These are phyloP conservation scores for Ascochyta koolunga DNA, from an alignment of 2,329 filamentous ascomycete species.

Conservation along the genomic window DNA sequence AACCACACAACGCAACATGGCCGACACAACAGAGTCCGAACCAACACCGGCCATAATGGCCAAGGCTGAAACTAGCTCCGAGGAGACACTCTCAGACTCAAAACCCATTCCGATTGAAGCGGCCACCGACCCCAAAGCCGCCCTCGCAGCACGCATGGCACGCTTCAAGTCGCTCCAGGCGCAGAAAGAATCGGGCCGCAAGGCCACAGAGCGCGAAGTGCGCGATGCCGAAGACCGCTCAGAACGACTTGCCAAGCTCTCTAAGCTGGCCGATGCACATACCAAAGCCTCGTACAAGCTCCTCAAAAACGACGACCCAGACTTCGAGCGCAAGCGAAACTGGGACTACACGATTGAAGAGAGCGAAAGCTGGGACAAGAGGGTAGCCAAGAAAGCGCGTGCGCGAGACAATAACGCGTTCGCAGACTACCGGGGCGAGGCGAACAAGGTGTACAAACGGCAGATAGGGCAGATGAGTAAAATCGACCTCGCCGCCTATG, in stretches of 20 bases:
- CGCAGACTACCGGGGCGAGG: constrained; percentile 84
- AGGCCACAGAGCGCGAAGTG: constrained; percentile 61
- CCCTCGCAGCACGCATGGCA: constrained; percentile 56
- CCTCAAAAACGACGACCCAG: constrained; percentile 87
- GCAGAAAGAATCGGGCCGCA: constrained; percentile 64
- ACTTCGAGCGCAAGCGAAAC: constrained; percentile 96
- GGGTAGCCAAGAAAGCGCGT: constrained; percentile 81
- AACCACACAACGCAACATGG: constrained; percentile 25
- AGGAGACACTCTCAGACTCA: constrained; percentile 8
- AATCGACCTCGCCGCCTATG: constrained; percentile 78
- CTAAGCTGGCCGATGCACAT: constrained; percentile 80
- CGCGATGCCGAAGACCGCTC: constrained; percentile 45
- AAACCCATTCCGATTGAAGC: constrained; percentile 22
- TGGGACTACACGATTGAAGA: constrained; percentile 99
- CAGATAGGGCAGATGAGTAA: constrained; percentile 79
- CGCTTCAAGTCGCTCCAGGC: constrained; percentile 88
- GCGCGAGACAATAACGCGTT: constrained; percentile 88
- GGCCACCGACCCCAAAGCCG: constrained; percentile 38
- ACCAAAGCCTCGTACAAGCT: constrained; percentile 91
- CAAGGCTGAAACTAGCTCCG: constrained; percentile 10
- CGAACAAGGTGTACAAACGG: constrained; percentile 90
- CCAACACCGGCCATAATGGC: constrained; percentile 5
- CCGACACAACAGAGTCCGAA: constrained; percentile 24
- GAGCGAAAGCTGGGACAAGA: constrained; percentile 90
- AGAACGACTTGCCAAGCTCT: constrained; percentile 63